These are phyloP conservation scores for Acanthamoeba sp. DNA, from an alignment of 208 protist species.

Conservation along the genomic window DNA sequence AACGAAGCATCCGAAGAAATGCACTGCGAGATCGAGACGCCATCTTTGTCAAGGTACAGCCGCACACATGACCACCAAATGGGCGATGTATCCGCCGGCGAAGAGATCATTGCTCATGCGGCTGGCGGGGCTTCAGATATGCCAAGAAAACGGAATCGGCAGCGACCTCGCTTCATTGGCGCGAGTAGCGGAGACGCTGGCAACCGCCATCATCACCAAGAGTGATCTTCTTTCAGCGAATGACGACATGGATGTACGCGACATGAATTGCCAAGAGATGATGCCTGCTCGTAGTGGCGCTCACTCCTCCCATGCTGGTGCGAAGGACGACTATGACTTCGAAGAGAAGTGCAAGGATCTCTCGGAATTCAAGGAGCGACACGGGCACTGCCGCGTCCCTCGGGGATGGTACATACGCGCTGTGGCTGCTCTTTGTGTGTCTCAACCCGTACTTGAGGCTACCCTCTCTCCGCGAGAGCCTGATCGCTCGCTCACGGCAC, in stretches of 20 bases:
- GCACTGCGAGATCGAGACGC: neutral
- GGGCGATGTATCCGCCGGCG: too few relatives aligned
- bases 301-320: neutral
- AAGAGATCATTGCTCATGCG: too few relatives aligned
- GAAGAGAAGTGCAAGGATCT: neutral
- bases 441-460: too few relatives aligned
- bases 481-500: too few relatives aligned
- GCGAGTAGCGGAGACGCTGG: neutral
- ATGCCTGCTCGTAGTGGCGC: neutral
- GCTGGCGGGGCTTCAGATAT: neutral
- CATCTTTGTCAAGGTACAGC: neutral
- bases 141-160: slow-evolving; percentile 41
- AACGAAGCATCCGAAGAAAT: neutral
- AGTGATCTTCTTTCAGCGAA: neutral
- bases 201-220: neutral
- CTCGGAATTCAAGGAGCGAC: neutral
- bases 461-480: too few relatives aligned
- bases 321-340: neutral
- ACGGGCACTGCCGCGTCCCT: slow-evolving; percentile 26
- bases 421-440: too few relatives aligned
- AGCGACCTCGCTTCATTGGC: neutral
- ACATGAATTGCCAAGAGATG: neutral
- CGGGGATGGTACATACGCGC: slow-evolving; percentile 14
- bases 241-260: neutral
- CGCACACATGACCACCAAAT: too few relatives aligned